Evolutionary conservation across 305 asterid species (phyloP).

Genomic region (Rubia tinctorum): DNA sequence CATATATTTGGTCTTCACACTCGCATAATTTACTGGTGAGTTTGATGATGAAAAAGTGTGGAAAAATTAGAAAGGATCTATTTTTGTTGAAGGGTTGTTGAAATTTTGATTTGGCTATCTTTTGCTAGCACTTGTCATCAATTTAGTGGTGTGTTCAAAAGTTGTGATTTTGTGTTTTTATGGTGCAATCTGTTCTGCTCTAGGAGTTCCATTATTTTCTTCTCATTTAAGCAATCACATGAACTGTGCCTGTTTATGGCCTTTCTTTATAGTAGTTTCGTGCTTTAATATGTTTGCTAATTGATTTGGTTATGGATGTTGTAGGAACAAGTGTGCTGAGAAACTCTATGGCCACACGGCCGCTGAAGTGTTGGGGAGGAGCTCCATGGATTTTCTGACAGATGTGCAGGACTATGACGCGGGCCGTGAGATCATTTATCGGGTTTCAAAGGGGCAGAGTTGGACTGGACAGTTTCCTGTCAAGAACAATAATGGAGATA

Average conservation of each 20-base stretch:
- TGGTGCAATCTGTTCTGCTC: not conserved
- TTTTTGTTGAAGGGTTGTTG: not conserved
- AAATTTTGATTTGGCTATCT: constrained; percentile 6
- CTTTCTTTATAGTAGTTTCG: not conserved
- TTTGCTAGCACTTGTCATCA: not conserved
- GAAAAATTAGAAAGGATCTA: not conserved
- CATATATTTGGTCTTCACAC: constrained; percentile 57
- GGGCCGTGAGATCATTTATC: constrained; percentile 45
- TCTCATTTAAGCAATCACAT: not conserved
- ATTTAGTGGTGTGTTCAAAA: not conserved
- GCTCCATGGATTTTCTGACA: constrained; percentile 45
- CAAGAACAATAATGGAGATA: constrained; percentile 53
- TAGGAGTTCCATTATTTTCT: constrained; percentile 6
- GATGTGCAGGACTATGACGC: constrained; percentile 39
- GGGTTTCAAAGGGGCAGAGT: constrained; percentile 64
- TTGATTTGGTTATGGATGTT: constrained; percentile 14
- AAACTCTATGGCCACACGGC: constrained; percentile 59
- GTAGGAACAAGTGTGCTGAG: constrained; percentile 80
- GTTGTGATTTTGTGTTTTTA: constrained; percentile 5
- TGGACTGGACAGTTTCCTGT: too few relatives aligned
- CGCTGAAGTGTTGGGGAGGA: constrained; percentile 61
- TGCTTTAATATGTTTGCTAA: not conserved
- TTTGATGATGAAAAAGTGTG: too few relatives aligned
- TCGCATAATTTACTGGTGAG: constrained; percentile 49
- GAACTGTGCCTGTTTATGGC: not conserved